Evolutionary conservation across 768 basidiomycete species (phyloP).

Genomic region (Zangia roseola): DNA sequence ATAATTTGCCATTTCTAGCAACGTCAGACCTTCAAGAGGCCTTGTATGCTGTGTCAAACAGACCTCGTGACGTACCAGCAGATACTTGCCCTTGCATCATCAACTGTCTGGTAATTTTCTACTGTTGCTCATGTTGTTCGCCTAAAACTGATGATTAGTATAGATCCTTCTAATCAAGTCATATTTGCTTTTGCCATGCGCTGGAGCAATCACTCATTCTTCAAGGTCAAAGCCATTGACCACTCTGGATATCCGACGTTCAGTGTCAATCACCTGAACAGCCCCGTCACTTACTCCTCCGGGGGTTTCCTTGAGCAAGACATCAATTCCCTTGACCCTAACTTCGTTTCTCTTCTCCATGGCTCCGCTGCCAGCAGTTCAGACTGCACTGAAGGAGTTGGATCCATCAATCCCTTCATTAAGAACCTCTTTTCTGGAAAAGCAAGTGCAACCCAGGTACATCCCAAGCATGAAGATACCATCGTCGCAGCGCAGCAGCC

Average conservation of each 20-base stretch:
- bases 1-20: too few species aligned
- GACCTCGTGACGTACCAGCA: too few species aligned
- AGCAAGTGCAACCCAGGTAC: constrained; percentile 88
- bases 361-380: constrained; percentile 41
- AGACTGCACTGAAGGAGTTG: constrained; percentile 62
- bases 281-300: constrained; percentile 87
- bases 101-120: too few species aligned
- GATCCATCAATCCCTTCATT: constrained; percentile 89
- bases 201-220: constrained; percentile 91
- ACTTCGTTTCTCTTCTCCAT: constrained; percentile 86
- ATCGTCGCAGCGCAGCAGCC: constrained; percentile 93
- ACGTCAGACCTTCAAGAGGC: too few species aligned
- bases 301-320: constrained; percentile 90
- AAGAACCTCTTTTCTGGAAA: constrained; percentile 86
- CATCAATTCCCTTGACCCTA: constrained; percentile 84
- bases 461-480: constrained; percentile 91
- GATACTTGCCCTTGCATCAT: too few species aligned
- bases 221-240: constrained; percentile 78
- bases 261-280: constrained; percentile 89
- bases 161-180: too few species aligned
- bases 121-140: too few species aligned
- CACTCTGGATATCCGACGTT: constrained; percentile 83
- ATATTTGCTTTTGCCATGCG: constrained; percentile 90
- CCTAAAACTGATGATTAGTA: too few species aligned
- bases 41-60: too few species aligned